These are phyloP conservation scores for Chaetomium olivaceum DNA, from an alignment of 2,329 filamentous ascomycete species.

Conservation along the genomic window DNA sequence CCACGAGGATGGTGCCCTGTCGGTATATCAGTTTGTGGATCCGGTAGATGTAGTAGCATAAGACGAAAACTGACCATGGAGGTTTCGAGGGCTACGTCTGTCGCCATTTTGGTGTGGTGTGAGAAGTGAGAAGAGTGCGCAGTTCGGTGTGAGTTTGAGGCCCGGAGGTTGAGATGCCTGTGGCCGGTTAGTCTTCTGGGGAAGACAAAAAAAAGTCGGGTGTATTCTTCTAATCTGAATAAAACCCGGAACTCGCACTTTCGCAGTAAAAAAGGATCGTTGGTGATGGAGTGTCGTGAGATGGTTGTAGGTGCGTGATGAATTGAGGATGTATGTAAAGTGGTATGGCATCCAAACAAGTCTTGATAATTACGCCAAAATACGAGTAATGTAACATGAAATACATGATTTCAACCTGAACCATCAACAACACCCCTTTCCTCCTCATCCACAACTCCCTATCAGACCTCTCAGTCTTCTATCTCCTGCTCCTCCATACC, in stretches of 20 bases:
- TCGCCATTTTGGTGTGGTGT: constrained; percentile 59
- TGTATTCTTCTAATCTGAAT: background rate
- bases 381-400: background rate
- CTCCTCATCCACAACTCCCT: background rate
- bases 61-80: constrained; percentile 16
- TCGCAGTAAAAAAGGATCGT: background rate
- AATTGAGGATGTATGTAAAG: background rate
- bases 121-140: background rate
- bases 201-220: background rate
- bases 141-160: background rate
- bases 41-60: background rate
- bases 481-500: background rate
- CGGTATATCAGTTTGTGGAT: background rate
- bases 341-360: background rate
- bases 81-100: constrained; percentile 78
- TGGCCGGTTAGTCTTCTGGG: background rate
- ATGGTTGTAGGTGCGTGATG: background rate
- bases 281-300: background rate
- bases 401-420: background rate
- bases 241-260: background rate
- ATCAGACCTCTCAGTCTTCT: background rate
- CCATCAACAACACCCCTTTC: background rate
- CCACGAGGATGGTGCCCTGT: constrained; percentile 79
- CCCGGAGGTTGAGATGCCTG: background rate
- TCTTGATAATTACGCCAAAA: background rate